Percentiles rank a stretch among this genome's conserved stretches.
Evolutionary conservation across 2,329 filamentous ascomycete species (phyloP).

Genomic region (Tothia fuscella): DNA sequence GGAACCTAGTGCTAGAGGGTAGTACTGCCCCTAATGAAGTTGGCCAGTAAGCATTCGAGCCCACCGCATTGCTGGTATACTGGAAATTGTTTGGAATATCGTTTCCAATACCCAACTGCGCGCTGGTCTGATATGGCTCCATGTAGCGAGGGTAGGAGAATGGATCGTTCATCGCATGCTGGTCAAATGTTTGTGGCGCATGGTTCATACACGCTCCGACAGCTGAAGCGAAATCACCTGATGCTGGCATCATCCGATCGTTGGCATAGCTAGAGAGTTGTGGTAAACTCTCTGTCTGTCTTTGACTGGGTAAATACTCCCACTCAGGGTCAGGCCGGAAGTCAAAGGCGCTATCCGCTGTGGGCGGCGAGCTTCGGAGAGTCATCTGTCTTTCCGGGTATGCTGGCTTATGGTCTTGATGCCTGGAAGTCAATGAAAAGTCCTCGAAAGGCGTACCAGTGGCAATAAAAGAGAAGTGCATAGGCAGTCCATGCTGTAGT

Average conservation of each 20-base stretch:
- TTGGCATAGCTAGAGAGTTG: neutral
- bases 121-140: no score
- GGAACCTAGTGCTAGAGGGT: no score
- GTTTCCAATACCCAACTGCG: no score
- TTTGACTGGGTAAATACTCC: neutral
- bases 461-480: neutral
- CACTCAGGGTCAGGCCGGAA: neutral
- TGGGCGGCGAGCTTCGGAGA: neutral
- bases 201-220: neutral
- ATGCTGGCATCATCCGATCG: neutral
- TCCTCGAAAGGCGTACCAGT: constrained; percentile 1
- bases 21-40: neutral
- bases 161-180: neutral
- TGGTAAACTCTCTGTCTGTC: neutral
- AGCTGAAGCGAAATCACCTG: neutral
- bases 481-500: neutral
- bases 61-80: neutral
- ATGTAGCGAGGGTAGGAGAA: neutral
- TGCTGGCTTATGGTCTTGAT: neutral
- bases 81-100: neutral
- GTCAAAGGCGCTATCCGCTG: neutral
- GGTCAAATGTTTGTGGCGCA: neutral
- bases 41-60: neutral
- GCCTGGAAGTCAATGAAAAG: neutral
- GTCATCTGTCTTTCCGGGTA: neutral